Evolutionary conservation across 768 basidiomycete genomes (phyloP), one percentile per base, ranked within the genome.

Genomic region (Hydnum rufescens): DNA sequence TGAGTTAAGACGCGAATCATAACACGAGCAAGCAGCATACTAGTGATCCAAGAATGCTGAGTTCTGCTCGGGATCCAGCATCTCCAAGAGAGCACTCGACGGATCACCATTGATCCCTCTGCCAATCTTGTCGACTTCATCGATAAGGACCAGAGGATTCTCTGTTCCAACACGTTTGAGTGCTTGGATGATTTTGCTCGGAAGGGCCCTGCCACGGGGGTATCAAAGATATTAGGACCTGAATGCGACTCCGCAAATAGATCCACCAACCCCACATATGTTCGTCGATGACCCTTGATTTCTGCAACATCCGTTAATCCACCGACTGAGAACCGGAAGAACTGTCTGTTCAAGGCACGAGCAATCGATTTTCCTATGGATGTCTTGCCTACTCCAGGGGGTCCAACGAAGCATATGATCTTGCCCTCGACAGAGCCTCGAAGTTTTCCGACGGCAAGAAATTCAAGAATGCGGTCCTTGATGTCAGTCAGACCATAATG

Each of bases 301-400:
- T 97, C 95, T 52, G 95, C 95, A 0, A 97, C 90, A 64, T 99
- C 95, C 46, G 88, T 88, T 62, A 99, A 66, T 13, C 95, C 93
- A 57, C 95, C 93, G 3, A 97, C 93, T 5, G 84, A 88, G 68
- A 99, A 95, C 47, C 90, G 74, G 76, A 92, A 97, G 69, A 97
- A 97, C 63, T 88, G 80, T 54, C 93, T 68, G 26, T 82, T 78
- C 23, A 99, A 70, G 3, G 93, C 92, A 16, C 89, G 74, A 0
- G 95, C 82, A 49, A 99, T 95, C 2, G 81, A 85, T 70, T 92
- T 92, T 47, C 92, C 93, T 42, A 97, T 95, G 53, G 78, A 82
- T 3, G 93, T 97, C 70, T 97, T 96, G 36, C 93, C 93, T 3
- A 99, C 95, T 62, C 93, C 93, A 2, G 93, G 95, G 5, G 95